phyloP scores from a whole-genome alignment of 495 filamentous ascomycete genomes.

The Pyrenula aspistea region DNA sequence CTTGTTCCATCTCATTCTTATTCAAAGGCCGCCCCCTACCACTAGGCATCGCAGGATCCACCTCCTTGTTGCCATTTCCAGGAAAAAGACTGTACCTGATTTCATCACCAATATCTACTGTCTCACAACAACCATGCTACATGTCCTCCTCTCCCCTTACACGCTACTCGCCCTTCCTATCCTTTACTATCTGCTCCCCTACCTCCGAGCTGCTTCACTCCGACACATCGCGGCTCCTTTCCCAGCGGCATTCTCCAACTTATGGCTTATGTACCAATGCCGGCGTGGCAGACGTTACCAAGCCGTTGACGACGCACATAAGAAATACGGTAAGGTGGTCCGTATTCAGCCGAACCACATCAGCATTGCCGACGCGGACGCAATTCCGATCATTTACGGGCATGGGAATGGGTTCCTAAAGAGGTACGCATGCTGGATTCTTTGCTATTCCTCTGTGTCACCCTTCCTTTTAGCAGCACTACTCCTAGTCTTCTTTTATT shows the following conservation, averaged over 20 bases:
- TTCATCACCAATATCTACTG: too few relatives aligned
- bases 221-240: slow-evolving; percentile 57
- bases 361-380: slow-evolving; percentile 45
- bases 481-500: not conserved
- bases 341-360: slow-evolving; percentile 49
- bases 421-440: slow-evolving; percentile 37
- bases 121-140: too few relatives aligned
- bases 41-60: too few relatives aligned
- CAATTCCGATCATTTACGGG: slow-evolving; percentile 45
- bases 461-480: not conserved
- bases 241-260: slow-evolving; percentile 55
- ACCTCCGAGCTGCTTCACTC: slow-evolving; percentile 52
- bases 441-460: not conserved
- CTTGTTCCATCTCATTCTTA: too few relatives aligned
- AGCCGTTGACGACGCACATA: slow-evolving; percentile 59
- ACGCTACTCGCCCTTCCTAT: slow-evolving; percentile 37
- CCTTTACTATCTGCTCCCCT: slow-evolving; percentile 57
- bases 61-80: too few relatives aligned
- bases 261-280: slow-evolving; percentile 64
- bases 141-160: slow-evolving; percentile 46
- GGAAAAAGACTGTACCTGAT: too few relatives aligned
- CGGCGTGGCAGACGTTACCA: slow-evolving; percentile 56
- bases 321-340: slow-evolving; percentile 53
- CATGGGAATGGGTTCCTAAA: slow-evolving; percentile 67
- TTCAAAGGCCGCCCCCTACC: too few relatives aligned